Evolutionary conservation across 2,329 filamentous ascomycete species (phyloP), one percentile per base, ranked within the genome.

Genomic region (Geosmithia morbida): DNA sequence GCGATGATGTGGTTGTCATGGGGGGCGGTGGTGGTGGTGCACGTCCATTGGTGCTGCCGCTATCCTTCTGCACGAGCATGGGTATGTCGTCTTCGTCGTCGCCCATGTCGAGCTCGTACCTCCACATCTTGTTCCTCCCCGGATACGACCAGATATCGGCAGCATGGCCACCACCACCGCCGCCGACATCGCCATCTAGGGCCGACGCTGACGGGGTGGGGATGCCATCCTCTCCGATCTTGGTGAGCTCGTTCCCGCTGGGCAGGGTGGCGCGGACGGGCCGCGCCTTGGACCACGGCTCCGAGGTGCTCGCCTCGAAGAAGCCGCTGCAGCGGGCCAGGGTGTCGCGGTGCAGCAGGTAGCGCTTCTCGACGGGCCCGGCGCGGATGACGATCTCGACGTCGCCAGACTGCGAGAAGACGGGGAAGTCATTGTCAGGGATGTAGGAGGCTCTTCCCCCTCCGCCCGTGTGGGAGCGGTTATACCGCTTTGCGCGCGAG

Each of bases 301-400:
- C 80, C 56, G 80, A 87, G 43, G 83, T 88, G 59, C 81, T 86
- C 20, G 85, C 84, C 63, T 94, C 87, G 61, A 97, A 97, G 69
- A 95, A 96, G 16, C 87, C 88, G 6, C 88, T 95, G 58, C 85
- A 94, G 64, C 94, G 85, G 30, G 85, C 82, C 54, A 97, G 69
- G 41, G 90, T 95, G 57, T 96, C 75, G 50, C 82, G 76, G 66
- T 97, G 90, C 48, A 97, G 73, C 44, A 96, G 72, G 61, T 96
- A 97, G 51, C 85, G 76, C 60, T 87, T 85, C 64, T 92, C 84
- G 45, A 53, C 55, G 37, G 56, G 51, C 47, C 83, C 70, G 14
- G 78, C 74, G 58, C 74, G 76, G 57, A 96, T 77, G 48, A 90
- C 60, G 52, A 97, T 88, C 66, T 97, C 90, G 57, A 96, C 87